Evolutionary conservation across 345 rosid species (phyloP), one percentile per base, ranked within the genome.

Genomic region (Erysimum cheiranthoides): DNA sequence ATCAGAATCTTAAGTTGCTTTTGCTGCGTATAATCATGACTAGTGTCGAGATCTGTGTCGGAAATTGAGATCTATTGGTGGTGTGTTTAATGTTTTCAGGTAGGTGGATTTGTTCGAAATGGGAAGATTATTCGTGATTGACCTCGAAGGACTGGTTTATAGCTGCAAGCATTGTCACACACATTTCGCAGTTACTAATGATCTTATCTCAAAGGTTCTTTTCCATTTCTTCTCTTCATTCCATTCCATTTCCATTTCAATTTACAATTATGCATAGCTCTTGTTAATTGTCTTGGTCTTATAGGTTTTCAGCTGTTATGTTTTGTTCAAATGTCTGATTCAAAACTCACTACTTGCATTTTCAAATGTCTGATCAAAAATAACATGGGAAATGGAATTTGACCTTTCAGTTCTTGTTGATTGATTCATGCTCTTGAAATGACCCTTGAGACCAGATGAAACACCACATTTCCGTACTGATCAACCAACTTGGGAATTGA

Each of bases 101-200:
- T 49, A 46, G 74, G 64, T 73, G 49, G 70, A 32, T 69, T 74
- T 63, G 75, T 68, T 68, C 4, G 36, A 65, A 36, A 91, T 91
- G 97, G 97, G 97, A 75, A 91, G 89, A 74, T 32, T 87, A 31
- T 91, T 89, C 67, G 16, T 84, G 79, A 69, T 86, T 54, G 73
- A 50, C 68, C 88, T 89, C 70, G 86, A 91, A 74, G 90, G 95
- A 80, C 74, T 47, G 42, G 46, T 84, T 53, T 88, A 87, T 62
- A 84, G 85, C 73, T 91, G 97, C 84, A 91, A 88, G 56, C 85
- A 89, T 86, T 91, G 97, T 78, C 76, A 68, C 1, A 83, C 91
- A n/a, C 89, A 84, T 82, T 84, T 91, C 53, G 95, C 86, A 12
- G 42, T 86, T 18, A 18, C 63, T 28, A 75, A 75, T 35, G 90